Evolutionary conservation across 768 basidiomycete genomes (phyloP).

Genomic region (Tephrocybe sp.): DNA sequence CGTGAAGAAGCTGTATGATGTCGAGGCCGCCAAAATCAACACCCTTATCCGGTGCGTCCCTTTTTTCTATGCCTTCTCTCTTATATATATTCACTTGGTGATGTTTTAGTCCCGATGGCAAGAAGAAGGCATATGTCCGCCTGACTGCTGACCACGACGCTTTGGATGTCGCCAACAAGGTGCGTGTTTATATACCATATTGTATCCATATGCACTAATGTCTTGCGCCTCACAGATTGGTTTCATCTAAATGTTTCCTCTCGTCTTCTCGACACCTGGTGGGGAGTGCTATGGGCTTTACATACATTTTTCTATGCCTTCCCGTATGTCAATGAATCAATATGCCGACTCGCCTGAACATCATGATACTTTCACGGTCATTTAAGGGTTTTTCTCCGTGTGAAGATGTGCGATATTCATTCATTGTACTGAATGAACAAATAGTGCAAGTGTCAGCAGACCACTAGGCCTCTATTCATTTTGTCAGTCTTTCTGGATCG

Average conservation of each 20-base stretch:
- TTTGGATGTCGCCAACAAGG: constrained; percentile 97
- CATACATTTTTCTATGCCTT: constrained; percentile 14
- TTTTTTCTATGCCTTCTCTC: constrained; percentile 5
- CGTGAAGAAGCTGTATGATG: constrained; percentile 98
- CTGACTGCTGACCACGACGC: constrained; percentile 96
- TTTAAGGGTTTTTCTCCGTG: no score
- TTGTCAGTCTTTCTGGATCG: no score
- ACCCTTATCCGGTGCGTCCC: constrained; percentile 96
- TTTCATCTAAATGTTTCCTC: constrained; percentile 68
- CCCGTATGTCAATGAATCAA: constrained; percentile 19
- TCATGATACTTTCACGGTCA: no score
- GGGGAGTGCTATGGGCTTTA: constrained; percentile 13
- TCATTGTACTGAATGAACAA: no score
- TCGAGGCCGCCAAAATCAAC: constrained; percentile 95
- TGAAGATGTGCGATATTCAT: no score
- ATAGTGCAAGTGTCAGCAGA: no score
- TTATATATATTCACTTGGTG: background rate
- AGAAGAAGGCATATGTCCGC: constrained; percentile 99
- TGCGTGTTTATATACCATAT: constrained; percentile 28
- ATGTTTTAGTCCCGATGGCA: constrained; percentile 81
- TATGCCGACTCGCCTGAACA: constrained; percentile 16
- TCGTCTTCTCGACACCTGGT: background rate
- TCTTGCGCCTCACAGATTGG: constrained; percentile 61
- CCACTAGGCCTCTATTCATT: no score
- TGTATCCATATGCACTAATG: background rate